Percentiles rank a stretch among this genome's conserved stretches.
These are phyloP conservation scores for Claviceps spartinae DNA, from an alignment of 2,329 filamentous ascomycete species.

Conservation along the genomic window DNA sequence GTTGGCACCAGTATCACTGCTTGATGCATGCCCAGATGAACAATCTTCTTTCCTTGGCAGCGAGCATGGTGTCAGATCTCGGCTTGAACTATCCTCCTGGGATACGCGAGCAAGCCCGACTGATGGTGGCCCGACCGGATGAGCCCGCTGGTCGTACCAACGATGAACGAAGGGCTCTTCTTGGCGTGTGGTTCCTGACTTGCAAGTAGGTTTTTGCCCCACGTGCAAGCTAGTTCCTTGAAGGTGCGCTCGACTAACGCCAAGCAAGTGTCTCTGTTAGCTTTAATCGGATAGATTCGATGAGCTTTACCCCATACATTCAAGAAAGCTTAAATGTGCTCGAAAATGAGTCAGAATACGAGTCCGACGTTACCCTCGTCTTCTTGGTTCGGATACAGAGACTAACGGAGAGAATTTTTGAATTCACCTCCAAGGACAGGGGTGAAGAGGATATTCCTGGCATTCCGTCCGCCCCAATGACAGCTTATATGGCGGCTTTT, in stretches of 20 bases:
- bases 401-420: constrained; percentile 35
- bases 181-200: constrained; percentile 41
- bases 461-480: constrained; percentile 26
- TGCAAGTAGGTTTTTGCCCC: constrained; percentile 29
- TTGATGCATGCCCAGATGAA: constrained; percentile 38
- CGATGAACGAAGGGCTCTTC: constrained; percentile 37
- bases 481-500: constrained; percentile 33
- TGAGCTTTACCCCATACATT: constrained; percentile 38
- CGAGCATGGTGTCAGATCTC: constrained; percentile 33
- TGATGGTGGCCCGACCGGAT: constrained; percentile 28
- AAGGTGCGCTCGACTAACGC: not conserved
- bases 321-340: constrained; percentile 35
- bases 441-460: constrained; percentile 20
- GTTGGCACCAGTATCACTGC: constrained; percentile 42
- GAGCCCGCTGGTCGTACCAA: constrained; percentile 27
- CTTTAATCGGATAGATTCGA: constrained; percentile 31
- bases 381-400: constrained; percentile 35
- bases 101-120: constrained; percentile 26
- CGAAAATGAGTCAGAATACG: constrained; percentile 28
- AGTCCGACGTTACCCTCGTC: constrained; percentile 32
- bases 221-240: not conserved
- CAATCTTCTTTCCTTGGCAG: constrained; percentile 34
- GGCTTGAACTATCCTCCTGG: constrained; percentile 29
- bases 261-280: constrained; percentile 25
- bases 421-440: constrained; percentile 23